Conservation (phyloP, 148 eudicot genomes). For the Talinum fruticosum region DNA sequence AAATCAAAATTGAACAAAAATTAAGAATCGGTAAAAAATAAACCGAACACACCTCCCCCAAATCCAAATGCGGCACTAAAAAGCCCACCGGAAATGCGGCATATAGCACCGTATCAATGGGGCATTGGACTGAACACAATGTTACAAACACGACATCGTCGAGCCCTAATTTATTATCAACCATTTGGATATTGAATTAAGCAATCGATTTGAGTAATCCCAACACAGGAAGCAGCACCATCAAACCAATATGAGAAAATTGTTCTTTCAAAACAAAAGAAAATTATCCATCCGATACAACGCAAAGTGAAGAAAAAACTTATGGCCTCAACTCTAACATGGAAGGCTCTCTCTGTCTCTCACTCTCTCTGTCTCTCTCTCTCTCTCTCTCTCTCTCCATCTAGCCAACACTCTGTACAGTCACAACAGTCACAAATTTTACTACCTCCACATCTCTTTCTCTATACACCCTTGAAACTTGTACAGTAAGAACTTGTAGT, state of each 20-base stretch:
- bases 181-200: not conserved
- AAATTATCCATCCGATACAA: slow-evolving; percentile 35
- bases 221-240: not conserved
- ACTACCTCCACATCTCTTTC: slow-evolving; percentile 33
- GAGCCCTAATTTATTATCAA: too few relatives aligned
- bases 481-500: slow-evolving; percentile 35
- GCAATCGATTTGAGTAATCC: not conserved
- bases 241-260: slow-evolving; percentile 15
- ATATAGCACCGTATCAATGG: too few relatives aligned
- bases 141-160: too few relatives aligned
- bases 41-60: too few relatives aligned
- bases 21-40: too few relatives aligned
- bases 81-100: too few relatives aligned
- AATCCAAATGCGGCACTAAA: too few relatives aligned
- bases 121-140: too few relatives aligned
- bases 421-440: slow-evolving; percentile 27
- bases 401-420: slow-evolving; percentile 53
- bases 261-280: slow-evolving; percentile 28
- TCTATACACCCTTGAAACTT: slow-evolving; percentile 41
- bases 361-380: slow-evolving; percentile 10
- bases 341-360: slow-evolving; percentile 24
- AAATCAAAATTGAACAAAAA: too few relatives aligned
- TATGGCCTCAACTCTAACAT: slow-evolving; percentile 38
- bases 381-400: too few relatives aligned
- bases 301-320: slow-evolving; percentile 32